Evolutionary conservation across 345 rosid genomes (phyloP).

Genomic region (Arabis alpina): DNA sequence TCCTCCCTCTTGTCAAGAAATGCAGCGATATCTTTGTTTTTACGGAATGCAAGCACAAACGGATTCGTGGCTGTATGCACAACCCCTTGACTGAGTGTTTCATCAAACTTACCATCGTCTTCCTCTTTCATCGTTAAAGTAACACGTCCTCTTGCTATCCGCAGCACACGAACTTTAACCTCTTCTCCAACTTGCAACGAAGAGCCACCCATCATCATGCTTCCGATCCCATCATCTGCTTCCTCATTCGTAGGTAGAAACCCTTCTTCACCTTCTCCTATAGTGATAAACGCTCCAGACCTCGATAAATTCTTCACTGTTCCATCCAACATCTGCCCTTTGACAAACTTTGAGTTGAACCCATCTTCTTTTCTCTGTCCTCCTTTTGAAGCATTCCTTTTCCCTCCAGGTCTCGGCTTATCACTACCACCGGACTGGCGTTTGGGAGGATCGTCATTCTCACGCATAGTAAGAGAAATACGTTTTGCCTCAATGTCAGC

Average conservation of each 20-base stretch:
- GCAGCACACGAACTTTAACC: slow-evolving; percentile 71
- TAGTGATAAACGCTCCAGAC: slow-evolving; percentile 82
- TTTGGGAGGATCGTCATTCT: slow-evolving; percentile 58
- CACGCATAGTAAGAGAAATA: slow-evolving; percentile 85
- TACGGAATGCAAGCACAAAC: slow-evolving; percentile 71
- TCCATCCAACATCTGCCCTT: slow-evolving; percentile 86
- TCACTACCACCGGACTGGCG: slow-evolving; percentile 51
- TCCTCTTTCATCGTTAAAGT: slow-evolving; percentile 89
- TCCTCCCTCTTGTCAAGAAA: slow-evolving; percentile 76
- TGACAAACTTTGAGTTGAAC: slow-evolving; percentile 60
- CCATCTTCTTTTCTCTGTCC: slow-evolving; percentile 56
- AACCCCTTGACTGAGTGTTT: slow-evolving; percentile 55
- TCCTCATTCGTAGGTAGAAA: slow-evolving; percentile 81
- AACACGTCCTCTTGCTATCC: slow-evolving; percentile 69
- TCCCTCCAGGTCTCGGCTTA: slow-evolving; percentile 57
- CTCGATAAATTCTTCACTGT: slow-evolving; percentile 74
- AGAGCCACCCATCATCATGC: slow-evolving; percentile 64
- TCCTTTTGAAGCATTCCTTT: slow-evolving; percentile 54
- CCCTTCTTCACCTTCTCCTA: slow-evolving; percentile 93
- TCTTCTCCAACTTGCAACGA: slow-evolving; percentile 74
- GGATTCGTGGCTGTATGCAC: slow-evolving; percentile 77
- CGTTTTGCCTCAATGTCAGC: slow-evolving; percentile 74
- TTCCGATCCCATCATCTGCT: slow-evolving; percentile 65
- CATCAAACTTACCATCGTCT: slow-evolving; percentile 54
- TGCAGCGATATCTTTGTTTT: slow-evolving; percentile 72